phyloP scores from a whole-genome alignment of 179 eudicot genomes.

The Silene vulgaris region DNA sequence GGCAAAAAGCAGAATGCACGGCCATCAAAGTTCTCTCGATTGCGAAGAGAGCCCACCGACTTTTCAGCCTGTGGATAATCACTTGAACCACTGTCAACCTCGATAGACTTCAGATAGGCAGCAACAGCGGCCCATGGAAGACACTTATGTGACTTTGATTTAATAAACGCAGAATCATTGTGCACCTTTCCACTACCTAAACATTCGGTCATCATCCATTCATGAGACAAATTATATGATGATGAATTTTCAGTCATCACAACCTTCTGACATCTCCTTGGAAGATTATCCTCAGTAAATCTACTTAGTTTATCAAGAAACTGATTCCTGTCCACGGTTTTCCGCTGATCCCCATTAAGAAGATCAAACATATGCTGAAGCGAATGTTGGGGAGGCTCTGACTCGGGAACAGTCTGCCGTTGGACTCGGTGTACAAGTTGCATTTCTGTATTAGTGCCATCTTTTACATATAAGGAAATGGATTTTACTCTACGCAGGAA shows the following conservation, averaged over 20 bases:
- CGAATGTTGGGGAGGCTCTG: slow-evolving; percentile 50
- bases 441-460: slow-evolving; percentile 69
- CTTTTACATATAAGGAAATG: slow-evolving; percentile 78
- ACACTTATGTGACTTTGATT: slow-evolving; percentile 48
- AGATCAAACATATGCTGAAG: slow-evolving; percentile 52
- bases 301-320: slow-evolving; percentile 64
- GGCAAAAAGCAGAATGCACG: slow-evolving; percentile 99
- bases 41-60: slow-evolving; percentile 30
- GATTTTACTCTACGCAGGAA: slow-evolving; percentile 86
- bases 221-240: slow-evolving; percentile 45
- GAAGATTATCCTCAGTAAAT: slow-evolving; percentile 51
- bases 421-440: slow-evolving; percentile 75
- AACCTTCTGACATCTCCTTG: slow-evolving; percentile 82
- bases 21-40: slow-evolving; percentile 59
- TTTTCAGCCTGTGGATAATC: slow-evolving; percentile 32
- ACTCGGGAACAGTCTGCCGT: slow-evolving; percentile 49
- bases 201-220: slow-evolving; percentile 92
- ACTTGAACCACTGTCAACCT: slow-evolving; percentile 35
- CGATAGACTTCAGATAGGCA: slow-evolving; percentile 52
- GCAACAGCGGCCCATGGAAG: slow-evolving; percentile 98
- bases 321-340: slow-evolving; percentile 52
- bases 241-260: slow-evolving; percentile 59
- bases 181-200: slow-evolving; percentile 48
- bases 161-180: slow-evolving; percentile 35
- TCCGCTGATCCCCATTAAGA: slow-evolving; percentile 53